Evolutionary conservation across 495 filamentous ascomycete genomes (phyloP).

Genomic region (Neurospora intermedia): DNA sequence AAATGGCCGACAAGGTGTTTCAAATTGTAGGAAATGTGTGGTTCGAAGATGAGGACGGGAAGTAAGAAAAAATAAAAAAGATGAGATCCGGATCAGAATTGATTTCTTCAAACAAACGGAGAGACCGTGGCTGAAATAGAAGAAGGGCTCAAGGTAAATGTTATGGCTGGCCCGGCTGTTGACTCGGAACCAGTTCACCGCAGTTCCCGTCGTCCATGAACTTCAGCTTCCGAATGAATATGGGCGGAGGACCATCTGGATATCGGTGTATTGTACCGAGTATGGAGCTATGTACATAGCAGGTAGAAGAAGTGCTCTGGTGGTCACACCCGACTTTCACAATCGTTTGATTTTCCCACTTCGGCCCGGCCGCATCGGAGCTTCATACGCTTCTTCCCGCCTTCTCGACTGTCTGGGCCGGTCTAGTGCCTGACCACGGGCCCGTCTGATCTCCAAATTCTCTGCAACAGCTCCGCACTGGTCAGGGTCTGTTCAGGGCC

Average conservation of each 20-base stretch:
- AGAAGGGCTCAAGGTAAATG: not conserved
- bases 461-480: not conserved
- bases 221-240: not conserved
- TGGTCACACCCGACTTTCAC: not conserved
- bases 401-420: not conserved
- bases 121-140: not conserved
- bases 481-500: not conserved
- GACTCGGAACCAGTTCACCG: not conserved
- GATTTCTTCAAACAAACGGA: not conserved
- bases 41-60: not conserved
- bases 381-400: not conserved
- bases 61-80: not conserved
- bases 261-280: not conserved
- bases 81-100: not conserved
- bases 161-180: not conserved
- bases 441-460: not conserved
- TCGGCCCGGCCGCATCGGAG: not conserved
- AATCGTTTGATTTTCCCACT: not conserved
- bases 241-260: not conserved
- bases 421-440: not conserved
- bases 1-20: not conserved
- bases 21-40: not conserved
- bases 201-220: not conserved
- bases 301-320: not conserved
- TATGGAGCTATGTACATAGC: not conserved